Percentiles rank a stretch among this genome's conserved stretches.
Evolutionary conservation across 371 early-diverging fungal genomes (phyloP).

Genomic region (Apophysomyces variabilis): DNA sequence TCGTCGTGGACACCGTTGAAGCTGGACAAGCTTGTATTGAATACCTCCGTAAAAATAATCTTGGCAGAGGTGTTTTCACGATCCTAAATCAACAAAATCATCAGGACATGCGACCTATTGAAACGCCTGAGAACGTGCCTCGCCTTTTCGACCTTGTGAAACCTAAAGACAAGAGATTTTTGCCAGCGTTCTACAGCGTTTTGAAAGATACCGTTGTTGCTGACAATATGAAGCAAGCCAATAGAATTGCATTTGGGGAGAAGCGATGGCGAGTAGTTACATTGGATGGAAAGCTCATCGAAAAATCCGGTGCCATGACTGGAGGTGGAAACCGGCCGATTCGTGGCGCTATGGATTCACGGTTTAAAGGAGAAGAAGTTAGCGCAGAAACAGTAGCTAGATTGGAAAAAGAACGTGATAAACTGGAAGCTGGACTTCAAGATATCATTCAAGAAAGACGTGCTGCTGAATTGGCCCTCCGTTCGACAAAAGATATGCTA

Average conservation of each 20-base stretch:
- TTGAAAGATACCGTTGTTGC: conserved; percentile 96
- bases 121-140: conserved; percentile 84
- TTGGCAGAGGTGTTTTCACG: conserved; percentile 94
- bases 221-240: conserved; percentile 87
- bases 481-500: conserved; percentile 58
- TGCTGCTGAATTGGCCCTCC: conserved; percentile 55
- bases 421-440: conserved; percentile 60
- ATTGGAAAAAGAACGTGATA: conserved; percentile 61
- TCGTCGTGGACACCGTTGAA: conserved; percentile 96
- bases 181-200: conserved; percentile 91
- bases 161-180: conserved; percentile 75
- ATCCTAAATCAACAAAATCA: conserved; percentile 81
- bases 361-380: conserved; percentile 63
- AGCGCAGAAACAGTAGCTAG: conserved; percentile 61
- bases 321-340: conserved; percentile 86
- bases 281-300: conserved; percentile 95
- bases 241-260: conserved; percentile 85
- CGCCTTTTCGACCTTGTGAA: conserved; percentile 93
- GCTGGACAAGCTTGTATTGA: conserved; percentile 94
- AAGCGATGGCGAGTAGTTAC: conserved; percentile 96
- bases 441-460: conserved; percentile 56
- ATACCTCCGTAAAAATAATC: conserved; percentile 81
- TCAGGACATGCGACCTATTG: conserved; percentile 51
- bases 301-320: conserved; percentile 96
- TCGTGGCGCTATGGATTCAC: conserved; percentile 89